phyloP scores from a whole-genome alignment of 805 yeast species.

The Lachancea sp. region DNA sequence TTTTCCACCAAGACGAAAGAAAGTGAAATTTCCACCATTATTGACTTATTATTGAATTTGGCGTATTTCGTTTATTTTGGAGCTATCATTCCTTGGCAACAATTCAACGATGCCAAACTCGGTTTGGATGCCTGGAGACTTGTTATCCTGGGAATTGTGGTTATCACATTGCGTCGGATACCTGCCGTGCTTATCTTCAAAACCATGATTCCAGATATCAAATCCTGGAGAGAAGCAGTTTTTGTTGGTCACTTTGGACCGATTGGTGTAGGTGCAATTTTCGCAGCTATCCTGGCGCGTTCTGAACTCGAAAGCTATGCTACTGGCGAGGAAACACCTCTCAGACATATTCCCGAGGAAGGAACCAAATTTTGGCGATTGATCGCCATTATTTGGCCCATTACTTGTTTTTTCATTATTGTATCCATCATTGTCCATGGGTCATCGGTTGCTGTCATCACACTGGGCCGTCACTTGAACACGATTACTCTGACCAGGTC shows the following conservation, averaged over 20 bases:
- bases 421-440: slow-evolving; percentile 87
- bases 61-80: slow-evolving; percentile 88
- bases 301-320: slow-evolving; percentile 54
- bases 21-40: slow-evolving; percentile 82
- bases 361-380: slow-evolving; percentile 51
- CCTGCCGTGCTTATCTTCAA: slow-evolving; percentile 74
- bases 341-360: slow-evolving; percentile 40
- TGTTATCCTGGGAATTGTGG: slow-evolving; percentile 63
- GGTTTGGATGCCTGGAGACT: slow-evolving; percentile 78
- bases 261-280: slow-evolving; percentile 89
- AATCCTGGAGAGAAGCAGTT: slow-evolving; percentile 88
- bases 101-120: slow-evolving; percentile 52
- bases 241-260: slow-evolving; percentile 97
- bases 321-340: slow-evolving; percentile 51
- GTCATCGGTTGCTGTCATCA: slow-evolving; percentile 70
- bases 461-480: slow-evolving; percentile 79
- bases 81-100: slow-evolving; percentile 83
- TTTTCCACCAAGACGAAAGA: slow-evolving; percentile 78
- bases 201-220: slow-evolving; percentile 78
- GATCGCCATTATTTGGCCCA: slow-evolving; percentile 71
- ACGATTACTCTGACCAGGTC: slow-evolving; percentile 91
- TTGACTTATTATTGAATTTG: slow-evolving; percentile 74
- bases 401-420: slow-evolving; percentile 70
- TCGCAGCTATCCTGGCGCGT: slow-evolving; percentile 75
- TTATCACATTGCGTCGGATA: slow-evolving; percentile 68